Evolutionary conservation across 495 filamentous ascomycete genomes (phyloP).

Genomic region (Neurospora tetraspora): DNA sequence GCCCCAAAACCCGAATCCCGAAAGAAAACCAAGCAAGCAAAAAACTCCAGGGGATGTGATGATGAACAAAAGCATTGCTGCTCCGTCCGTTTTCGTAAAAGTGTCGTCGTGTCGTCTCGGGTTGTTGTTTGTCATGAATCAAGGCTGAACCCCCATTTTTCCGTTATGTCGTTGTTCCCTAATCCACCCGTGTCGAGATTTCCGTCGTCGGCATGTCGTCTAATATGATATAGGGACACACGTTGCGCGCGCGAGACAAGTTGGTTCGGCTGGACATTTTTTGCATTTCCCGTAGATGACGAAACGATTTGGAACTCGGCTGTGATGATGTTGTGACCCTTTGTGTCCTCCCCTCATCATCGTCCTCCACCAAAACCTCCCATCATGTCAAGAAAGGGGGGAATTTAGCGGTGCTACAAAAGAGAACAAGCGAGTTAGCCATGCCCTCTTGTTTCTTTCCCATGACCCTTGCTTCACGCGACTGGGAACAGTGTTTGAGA

Average conservation of each 20-base stretch:
- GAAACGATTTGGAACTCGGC: background rate
- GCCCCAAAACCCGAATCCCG: background rate
- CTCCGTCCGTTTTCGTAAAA: background rate
- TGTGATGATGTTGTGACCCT: background rate
- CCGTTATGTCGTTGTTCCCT: background rate
- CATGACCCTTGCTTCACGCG: background rate
- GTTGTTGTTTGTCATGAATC: background rate
- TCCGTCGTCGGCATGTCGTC: background rate
- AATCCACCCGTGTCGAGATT: background rate
- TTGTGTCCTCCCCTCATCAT: background rate
- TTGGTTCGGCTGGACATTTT: background rate
- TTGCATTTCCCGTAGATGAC: constrained; percentile 1
- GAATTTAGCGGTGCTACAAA: constrained; percentile 24
- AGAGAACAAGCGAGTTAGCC: constrained; percentile 1
- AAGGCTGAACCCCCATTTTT: background rate
- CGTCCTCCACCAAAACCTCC: background rate
- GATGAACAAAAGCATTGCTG: background rate
- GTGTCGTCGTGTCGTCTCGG: background rate
- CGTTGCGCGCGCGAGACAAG: background rate
- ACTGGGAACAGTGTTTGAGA: background rate
- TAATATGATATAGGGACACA: background rate
- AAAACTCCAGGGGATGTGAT: background rate
- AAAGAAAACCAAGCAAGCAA: background rate
- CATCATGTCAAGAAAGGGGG: background rate
- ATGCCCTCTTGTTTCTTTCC: background rate